Evolutionary conservation across 768 basidiomycete species (phyloP).

Genomic region (Suillus decipiens): DNA sequence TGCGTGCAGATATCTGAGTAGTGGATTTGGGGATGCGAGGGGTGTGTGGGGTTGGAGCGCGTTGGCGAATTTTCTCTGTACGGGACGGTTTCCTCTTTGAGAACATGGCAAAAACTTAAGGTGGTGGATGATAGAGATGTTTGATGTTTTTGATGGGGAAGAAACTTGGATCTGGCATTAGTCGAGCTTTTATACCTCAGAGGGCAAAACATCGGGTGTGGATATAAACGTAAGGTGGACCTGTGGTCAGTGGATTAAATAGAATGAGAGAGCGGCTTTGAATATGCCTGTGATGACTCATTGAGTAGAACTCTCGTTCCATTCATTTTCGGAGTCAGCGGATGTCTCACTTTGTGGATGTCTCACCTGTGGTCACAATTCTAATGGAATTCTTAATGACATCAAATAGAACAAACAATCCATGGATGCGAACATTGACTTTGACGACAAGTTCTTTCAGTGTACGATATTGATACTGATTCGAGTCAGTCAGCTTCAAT

Average conservation of each 20-base stretch:
- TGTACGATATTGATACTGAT: not conserved
- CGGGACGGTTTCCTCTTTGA: not conserved
- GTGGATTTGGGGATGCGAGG: not conserved
- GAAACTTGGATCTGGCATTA: not conserved
- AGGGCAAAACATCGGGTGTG: not conserved
- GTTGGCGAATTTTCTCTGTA: not conserved
- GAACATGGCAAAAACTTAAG: not conserved
- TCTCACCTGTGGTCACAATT: not conserved
- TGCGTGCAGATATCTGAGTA: not conserved
- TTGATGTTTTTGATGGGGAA: not conserved
- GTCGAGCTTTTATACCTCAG: not conserved
- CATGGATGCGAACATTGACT: not conserved
- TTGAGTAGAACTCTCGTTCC: not conserved
- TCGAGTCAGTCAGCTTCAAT: not conserved
- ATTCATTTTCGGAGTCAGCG: not conserved
- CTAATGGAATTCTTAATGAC: not conserved
- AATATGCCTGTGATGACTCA: not conserved
- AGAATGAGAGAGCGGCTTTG: not conserved
- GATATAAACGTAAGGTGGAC: not conserved
- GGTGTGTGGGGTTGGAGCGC: not conserved
- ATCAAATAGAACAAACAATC: not conserved
- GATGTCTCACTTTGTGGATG: not conserved
- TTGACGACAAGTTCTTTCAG: not conserved
- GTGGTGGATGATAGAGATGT: not conserved
- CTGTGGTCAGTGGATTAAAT: not conserved